Percentiles rank a stretch among this genome's conserved stretches.
Conservation (phyloP, 441 rosid species). For the Mallotus repandus region DNA sequence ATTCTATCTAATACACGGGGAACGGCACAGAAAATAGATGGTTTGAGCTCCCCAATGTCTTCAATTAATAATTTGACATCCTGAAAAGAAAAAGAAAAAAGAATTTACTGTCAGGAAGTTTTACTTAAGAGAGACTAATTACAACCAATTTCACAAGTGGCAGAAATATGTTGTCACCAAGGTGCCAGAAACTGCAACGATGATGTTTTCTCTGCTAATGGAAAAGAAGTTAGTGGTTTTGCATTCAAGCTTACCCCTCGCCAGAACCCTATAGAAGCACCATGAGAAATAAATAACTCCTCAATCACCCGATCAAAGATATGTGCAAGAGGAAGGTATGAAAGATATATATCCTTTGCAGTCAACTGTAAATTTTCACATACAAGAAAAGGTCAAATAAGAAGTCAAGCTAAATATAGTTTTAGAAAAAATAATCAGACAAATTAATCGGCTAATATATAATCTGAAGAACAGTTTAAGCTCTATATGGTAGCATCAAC, state of each 20-base stretch:
- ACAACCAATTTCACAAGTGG: not conserved
- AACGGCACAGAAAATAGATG: slow-evolving; percentile 88
- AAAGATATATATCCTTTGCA: slow-evolving; percentile 67
- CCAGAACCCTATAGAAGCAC: slow-evolving; percentile 94
- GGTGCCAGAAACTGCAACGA: too few species aligned
- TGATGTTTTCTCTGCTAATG: too few species aligned
- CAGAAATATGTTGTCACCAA: too few species aligned
- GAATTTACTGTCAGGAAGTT: slow-evolving; percentile 5
- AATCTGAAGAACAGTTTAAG: not conserved
- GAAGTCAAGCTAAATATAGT: not conserved
- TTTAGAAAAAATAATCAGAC: too few species aligned
- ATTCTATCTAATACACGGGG: slow-evolving; percentile 96
- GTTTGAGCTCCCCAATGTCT: slow-evolving; percentile 90
- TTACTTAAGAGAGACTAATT: slow-evolving; percentile 2
- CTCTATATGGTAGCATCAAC: not conserved
- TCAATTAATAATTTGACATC: slow-evolving; percentile 88
- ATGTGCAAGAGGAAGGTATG: slow-evolving; percentile 98
- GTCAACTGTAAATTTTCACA: slow-evolving; percentile 50
- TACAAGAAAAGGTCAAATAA: slow-evolving; percentile 3
- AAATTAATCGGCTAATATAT: not conserved
- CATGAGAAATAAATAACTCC: slow-evolving; percentile 67
- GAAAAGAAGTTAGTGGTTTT: not conserved
- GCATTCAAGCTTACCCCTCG: slow-evolving; percentile 43
- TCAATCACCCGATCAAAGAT: slow-evolving; percentile 93
- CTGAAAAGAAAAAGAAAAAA: slow-evolving; percentile 35